Evolutionary conservation across 371 early-diverging fungal species (phyloP), one percentile per base, ranked within the genome.

Genomic region (Lichtheimia corymbifera): DNA sequence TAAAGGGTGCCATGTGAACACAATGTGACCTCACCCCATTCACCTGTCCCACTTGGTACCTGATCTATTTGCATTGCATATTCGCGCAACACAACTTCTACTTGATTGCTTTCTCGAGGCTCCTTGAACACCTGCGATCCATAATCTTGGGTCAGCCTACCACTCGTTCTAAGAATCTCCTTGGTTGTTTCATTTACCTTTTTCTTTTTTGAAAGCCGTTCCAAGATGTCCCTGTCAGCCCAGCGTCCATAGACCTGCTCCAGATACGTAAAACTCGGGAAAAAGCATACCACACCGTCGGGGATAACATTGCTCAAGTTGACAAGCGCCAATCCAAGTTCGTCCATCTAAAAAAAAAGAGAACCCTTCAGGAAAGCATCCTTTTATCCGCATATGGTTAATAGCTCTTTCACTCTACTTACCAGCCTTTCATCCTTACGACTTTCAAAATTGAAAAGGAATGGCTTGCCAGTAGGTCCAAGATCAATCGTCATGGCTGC

Each of bases 201-300:
- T 63, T 93, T 93, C 45, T 77, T 77, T 40, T 64, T 73, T 5
- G 70, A 65, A 14, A 94, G 74, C 15, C 84, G 66, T 22, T 61
- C 62, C 7, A 85, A 27, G 17, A 86, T 64, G 17, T 60, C 53
- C 0, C 80, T 79, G 5, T 68, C 64, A 3, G 63, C 61, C 93
- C 93, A 95, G 12, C 80, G 67, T 1, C 66, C 58, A 27, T 73
- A 64, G 11, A 93, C 84, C 35, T 73, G 66, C 7, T 95, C 92
- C 71, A 99, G 83, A 64, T 91, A 92, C 4, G 86, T 67, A 62
- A 96, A 98, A 2, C 96, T 96, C 0, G 95, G 88, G 65, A 99
- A 95, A 65, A 99, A 99, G 44, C 90, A 90, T 0, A 98, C 96
- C 5, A 98, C 77, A 3, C 99, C 99, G 62, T 90, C 93, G 0